Conservation (phyloP, 108 stramenopile species). For the Discostella pseudostelligera region DNA sequence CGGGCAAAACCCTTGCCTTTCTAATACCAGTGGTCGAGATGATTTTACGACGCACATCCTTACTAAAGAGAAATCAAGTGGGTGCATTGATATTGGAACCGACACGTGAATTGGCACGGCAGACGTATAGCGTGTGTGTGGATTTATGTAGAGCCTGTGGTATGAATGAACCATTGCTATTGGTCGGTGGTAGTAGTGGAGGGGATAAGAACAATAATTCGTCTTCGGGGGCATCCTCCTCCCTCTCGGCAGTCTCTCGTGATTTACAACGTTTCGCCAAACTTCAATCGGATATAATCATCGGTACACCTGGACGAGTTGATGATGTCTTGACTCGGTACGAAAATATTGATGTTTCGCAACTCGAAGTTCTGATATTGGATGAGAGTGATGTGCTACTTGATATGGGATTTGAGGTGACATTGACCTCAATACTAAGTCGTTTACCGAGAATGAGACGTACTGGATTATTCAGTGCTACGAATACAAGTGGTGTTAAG, state of each 20-base stretch:
- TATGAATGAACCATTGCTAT: conserved; percentile 61
- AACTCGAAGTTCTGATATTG: conserved; percentile 89
- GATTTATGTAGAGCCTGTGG: conserved; percentile 58
- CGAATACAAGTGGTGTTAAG: conserved; percentile 65
- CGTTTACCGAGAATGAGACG: conserved; percentile 93
- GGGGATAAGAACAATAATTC: conserved; percentile 24
- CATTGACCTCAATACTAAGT: conserved; percentile 79
- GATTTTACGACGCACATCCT: conserved; percentile 58
- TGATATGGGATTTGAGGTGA: conserved; percentile 91
- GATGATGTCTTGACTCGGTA: conserved; percentile 90
- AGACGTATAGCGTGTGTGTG: conserved; percentile 75
- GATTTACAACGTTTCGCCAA: conserved; percentile 72
- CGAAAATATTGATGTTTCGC: conserved; percentile 69
- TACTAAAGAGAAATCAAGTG: conserved; percentile 59
- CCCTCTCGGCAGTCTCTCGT: conserved; percentile 69
- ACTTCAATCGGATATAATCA: conserved; percentile 81
- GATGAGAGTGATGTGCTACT: conserved; percentile 97
- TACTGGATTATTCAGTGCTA: conserved; percentile 97
- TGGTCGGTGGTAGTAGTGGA: conserved; percentile 69
- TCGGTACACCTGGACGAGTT: conserved; percentile 96
- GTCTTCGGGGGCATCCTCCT: conserved; percentile 1
- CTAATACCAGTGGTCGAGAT: conserved; percentile 92
- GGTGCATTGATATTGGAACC: conserved; percentile 88
- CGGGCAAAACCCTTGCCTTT: conserved; percentile 98
- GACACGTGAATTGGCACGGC: conserved; percentile 94